Evolutionary conservation across 1,139 yeast genomes (phyloP), one percentile per base, ranked within the genome.

Genomic region (Zygosaccharomyces sapae): DNA sequence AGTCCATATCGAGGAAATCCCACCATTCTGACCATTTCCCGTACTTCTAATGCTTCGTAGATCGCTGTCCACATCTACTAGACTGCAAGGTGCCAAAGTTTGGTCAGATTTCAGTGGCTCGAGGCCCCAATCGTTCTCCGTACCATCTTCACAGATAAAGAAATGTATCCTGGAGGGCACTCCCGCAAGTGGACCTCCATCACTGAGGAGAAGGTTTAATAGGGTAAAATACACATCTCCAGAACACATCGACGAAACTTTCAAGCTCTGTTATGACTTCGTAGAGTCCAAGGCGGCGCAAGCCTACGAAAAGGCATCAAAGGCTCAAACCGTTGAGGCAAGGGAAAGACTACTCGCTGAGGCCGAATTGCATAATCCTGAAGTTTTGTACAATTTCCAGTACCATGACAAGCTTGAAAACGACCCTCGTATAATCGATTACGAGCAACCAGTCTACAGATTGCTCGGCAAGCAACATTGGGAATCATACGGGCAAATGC

Each of bases 331-430:
- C 18, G 65, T 71, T 27, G 65, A 52, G 38, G 56, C 55, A 29
- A 50, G 38, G 20, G 55, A 54, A 18, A 25, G 67, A 37, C 60
- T 74, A 13, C 56, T 69, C 38, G 70, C 75, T 7, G 67, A 73
- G 43, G 87, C 95, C 1, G 94, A 89, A 63, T 58, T 71, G 38
- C 67, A 73, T 59, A 87, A 89, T 64, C 97, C 97, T 6, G 95
- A 87, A 67, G 96, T 88, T 7, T 71, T 80, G 51, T 86, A 78
- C 70, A 87, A 86, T 65, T 71, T 77, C 46, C 70, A 70, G 43
- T 79, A 66, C 62, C 59, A 63, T 46, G 68, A 68, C 24, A 69
- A 68, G 46, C 36, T 63, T 20, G 63, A 68, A 19, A 69, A 69
- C 44, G 61, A 70, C 24, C 66, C 77, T 4, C 70, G 72, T 12